Conservation (phyloP, 2,329 filamentous ascomycete genomes). For the Pyricularia sp. region DNA sequence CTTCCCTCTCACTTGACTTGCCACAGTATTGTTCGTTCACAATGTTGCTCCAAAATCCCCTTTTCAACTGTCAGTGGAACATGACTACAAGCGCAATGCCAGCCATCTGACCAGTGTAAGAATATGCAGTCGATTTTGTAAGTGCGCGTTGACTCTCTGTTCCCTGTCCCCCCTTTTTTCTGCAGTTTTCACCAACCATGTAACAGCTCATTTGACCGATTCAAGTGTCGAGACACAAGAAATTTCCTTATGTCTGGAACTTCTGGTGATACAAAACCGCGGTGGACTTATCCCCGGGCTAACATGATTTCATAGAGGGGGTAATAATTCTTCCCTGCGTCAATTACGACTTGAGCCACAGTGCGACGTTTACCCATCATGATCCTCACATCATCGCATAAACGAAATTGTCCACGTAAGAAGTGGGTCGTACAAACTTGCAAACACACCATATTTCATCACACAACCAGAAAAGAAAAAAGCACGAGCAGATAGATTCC, state of each 20-base stretch:
- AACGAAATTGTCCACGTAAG: not conserved
- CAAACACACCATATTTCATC: not conserved
- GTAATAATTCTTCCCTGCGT: not conserved
- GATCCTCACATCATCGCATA: not conserved
- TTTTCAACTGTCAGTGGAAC: too few species aligned
- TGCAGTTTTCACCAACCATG: not conserved
- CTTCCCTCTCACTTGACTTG: not conserved
- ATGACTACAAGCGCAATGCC: too few species aligned
- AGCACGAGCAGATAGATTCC: not conserved
- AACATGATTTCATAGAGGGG: not conserved
- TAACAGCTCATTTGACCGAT: not conserved
- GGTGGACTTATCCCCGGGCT: not conserved
- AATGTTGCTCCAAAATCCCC: too few species aligned
- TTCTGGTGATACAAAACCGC: not conserved
- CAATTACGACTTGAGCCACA: not conserved
- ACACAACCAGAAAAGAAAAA: not conserved
- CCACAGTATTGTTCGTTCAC: too few species aligned
- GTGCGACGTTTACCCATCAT: not conserved
- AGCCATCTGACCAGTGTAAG: too few species aligned
- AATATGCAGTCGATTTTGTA: not conserved
- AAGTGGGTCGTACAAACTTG: not conserved
- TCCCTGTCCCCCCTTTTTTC: not conserved
- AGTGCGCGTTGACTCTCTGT: not conserved
- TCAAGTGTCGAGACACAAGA: not conserved
- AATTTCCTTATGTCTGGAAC: not conserved